These are phyloP conservation scores for Fusarium longipes DNA, from an alignment of 2,329 filamentous ascomycete species.

Conservation along the genomic window DNA sequence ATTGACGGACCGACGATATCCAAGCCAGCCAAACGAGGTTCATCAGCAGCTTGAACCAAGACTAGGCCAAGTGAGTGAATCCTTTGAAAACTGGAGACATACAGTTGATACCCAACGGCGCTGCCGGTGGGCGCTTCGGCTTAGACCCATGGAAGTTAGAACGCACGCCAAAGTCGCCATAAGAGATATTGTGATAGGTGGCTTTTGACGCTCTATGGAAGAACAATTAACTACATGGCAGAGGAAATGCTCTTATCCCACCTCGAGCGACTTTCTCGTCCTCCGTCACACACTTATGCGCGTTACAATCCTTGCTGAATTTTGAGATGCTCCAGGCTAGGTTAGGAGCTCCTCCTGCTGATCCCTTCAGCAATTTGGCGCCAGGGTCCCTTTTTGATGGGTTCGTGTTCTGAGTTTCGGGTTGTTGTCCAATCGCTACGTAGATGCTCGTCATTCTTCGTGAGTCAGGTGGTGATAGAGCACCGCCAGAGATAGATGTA, in stretches of 20 bases:
- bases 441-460: conserved; percentile 32
- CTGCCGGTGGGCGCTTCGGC: conserved; percentile 23
- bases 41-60: conserved; percentile 19
- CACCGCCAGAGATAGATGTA: neutral
- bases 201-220: neutral
- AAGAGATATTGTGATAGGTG: conserved; percentile 13
- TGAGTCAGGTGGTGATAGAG: conserved; percentile 22
- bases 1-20: conserved; percentile 10
- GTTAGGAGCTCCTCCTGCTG: conserved; percentile 27
- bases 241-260: neutral
- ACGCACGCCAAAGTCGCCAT: conserved; percentile 31
- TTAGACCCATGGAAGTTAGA: conserved; percentile 11
- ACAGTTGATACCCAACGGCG: conserved; percentile 31
- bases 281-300: conserved; percentile 5
- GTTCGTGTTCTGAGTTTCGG: conserved; percentile 9
- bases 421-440: conserved; percentile 25
- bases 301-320: conserved; percentile 7
- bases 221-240: neutral
- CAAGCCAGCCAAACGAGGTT: neutral
- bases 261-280: neutral
- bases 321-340: conserved; percentile 19
- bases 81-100: conserved; percentile 24
- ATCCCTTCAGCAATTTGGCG: conserved; percentile 29
- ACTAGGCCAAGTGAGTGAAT: conserved; percentile 7
- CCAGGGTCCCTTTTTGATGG: conserved; percentile 15